These are phyloP conservation scores for Cutaneotrichosporon arboriforme DNA, from an alignment of 1,284 basidiomycete species.

Conservation along the genomic window DNA sequence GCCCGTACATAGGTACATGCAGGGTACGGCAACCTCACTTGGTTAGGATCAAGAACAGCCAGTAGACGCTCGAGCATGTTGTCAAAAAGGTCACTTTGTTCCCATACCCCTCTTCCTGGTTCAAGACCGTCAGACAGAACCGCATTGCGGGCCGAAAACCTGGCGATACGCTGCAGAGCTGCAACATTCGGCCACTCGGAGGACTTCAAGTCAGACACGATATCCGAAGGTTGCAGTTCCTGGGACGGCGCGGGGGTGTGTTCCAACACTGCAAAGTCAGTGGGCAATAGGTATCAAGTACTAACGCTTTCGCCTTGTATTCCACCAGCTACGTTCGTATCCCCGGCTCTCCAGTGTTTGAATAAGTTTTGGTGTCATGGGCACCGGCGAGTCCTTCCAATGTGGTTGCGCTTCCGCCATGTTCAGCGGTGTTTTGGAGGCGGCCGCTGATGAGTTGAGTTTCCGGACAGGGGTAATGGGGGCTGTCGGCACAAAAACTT, in stretches of 20 bases:
- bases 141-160: conserved; percentile 28
- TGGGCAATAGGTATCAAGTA: not conserved
- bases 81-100: conserved; percentile 27
- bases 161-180: conserved; percentile 31
- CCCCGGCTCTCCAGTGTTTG: conserved; percentile 25
- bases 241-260: too few species aligned
- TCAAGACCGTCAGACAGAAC: conserved; percentile 4
- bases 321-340: conserved; percentile 42
- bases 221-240: conserved; percentile 6
- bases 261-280: conserved; percentile 23
- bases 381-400: conserved; percentile 41
- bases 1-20: too few species aligned
- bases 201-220: conserved; percentile 22
- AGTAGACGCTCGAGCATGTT: too few species aligned
- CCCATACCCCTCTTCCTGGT: conserved; percentile 21
- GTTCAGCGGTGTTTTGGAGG: conserved; percentile 8
- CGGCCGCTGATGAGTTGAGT: not conserved
- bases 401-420: not conserved
- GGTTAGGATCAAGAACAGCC: conserved; percentile 21
- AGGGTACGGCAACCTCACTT: conserved; percentile 26
- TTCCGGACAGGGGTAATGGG: conserved; percentile 23
- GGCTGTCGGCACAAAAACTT: conserved; percentile 1
- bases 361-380: conserved; percentile 16
- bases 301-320: conserved; percentile 31
- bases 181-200: conserved; percentile 18